Percentiles rank a stretch among this genome's conserved stretches.
phyloP scores from a whole-genome alignment of 169 alveolate species.

The Theileria annulata region DNA sequence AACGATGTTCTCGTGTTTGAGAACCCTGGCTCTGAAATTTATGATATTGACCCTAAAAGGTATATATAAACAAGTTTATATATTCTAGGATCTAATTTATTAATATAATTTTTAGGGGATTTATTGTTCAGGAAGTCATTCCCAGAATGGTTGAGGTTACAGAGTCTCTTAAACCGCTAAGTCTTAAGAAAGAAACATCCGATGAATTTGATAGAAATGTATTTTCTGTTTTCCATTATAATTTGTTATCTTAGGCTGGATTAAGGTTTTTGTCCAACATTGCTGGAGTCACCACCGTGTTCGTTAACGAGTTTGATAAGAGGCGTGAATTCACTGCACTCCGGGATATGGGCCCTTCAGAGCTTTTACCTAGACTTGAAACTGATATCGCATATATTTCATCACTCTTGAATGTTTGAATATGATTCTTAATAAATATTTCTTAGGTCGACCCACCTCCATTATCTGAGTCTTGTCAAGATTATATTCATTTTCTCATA shows the following conservation, averaged over 20 bases:
- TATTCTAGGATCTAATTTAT: neutral
- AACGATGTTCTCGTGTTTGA: constrained; percentile 45
- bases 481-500: constrained; percentile 36
- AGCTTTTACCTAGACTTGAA: constrained; percentile 38
- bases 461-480: constrained; percentile 26
- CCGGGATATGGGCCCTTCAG: constrained; percentile 57
- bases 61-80: neutral
- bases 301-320: constrained; percentile 34
- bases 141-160: constrained; percentile 52
- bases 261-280: constrained; percentile 45
- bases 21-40: constrained; percentile 7
- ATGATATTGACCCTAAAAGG: constrained; percentile 67
- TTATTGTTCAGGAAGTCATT: constrained; percentile 65
- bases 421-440: neutral
- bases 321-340: constrained; percentile 16
- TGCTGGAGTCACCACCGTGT: constrained; percentile 36
- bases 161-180: constrained; percentile 20
- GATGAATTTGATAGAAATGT: constrained; percentile 60
- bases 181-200: constrained; percentile 36
- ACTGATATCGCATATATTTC: constrained; percentile 45
- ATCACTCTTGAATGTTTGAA: constrained; percentile 33
- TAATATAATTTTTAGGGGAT: constrained; percentile 21
- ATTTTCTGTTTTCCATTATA: neutral
- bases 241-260: constrained; percentile 38
- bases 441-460: constrained; percentile 33